Conservation (phyloP, 352 stramenopile genomes). For the Halophytophthora batemanensis region DNA sequence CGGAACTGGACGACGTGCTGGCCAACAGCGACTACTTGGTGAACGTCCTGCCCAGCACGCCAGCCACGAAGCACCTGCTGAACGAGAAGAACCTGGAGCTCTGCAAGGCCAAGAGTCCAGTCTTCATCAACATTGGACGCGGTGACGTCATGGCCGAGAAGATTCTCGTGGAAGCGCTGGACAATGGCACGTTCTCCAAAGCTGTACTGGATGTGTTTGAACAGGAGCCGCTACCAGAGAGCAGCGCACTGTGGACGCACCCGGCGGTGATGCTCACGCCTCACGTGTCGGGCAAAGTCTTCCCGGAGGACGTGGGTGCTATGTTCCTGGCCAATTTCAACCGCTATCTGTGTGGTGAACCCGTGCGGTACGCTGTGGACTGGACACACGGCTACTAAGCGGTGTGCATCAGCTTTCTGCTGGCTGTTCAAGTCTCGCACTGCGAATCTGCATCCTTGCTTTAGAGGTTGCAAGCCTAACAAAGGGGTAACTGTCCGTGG, state of each 20-base stretch:
- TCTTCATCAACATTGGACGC: conserved; percentile 88
- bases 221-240: conserved; percentile 36
- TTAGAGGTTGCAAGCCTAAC: no score
- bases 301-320: conserved; percentile 68
- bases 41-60: conserved; percentile 79
- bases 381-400: conserved; percentile 51
- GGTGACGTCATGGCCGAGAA: conserved; percentile 72
- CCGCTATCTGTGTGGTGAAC: conserved; percentile 27
- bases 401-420: no score
- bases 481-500: no score
- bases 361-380: conserved; percentile 42
- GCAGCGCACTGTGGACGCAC: conserved; percentile 63
- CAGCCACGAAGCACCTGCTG: conserved; percentile 65
- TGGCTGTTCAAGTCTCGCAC: no score
- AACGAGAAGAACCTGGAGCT: conserved; percentile 39
- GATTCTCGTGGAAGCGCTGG: conserved; percentile 62
- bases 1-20: conserved; percentile 42
- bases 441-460: no score
- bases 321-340: conserved; percentile 67
- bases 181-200: conserved; percentile 55
- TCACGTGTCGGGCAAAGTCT: conserved; percentile 77
- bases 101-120: conserved; percentile 48
- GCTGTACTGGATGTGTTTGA: conserved; percentile 59
- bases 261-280: conserved; percentile 71
- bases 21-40: conserved; percentile 74